Evolutionary conservation across 805 yeast genomes (phyloP).

Genomic region (Wickerhamomyces kurtzmanii): DNA sequence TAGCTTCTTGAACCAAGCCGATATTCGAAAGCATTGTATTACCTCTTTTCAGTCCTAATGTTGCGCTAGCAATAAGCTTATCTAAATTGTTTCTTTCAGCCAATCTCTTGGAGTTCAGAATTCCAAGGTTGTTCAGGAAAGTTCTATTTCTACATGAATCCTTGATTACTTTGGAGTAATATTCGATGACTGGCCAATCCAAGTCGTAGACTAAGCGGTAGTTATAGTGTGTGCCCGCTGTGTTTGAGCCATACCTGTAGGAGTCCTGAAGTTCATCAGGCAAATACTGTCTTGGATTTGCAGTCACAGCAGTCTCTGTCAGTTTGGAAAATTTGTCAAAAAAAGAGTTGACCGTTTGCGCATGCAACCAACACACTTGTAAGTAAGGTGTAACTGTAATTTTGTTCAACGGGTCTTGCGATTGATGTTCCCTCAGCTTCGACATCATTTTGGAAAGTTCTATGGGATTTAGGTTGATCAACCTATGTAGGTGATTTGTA

Average conservation of each 20-base stretch:
- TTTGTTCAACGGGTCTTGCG: not conserved
- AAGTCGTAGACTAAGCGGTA: slow-evolving; percentile 4
- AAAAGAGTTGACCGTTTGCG: too few relatives aligned
- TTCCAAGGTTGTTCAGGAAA: slow-evolving; percentile 10
- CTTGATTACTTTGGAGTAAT: slow-evolving; percentile 5
- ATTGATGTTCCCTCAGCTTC: not conserved
- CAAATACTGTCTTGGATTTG: slow-evolving; percentile 10
- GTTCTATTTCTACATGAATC: slow-evolving; percentile 1
- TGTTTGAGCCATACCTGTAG: slow-evolving; percentile 11
- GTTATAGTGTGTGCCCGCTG: slow-evolving; percentile 10
- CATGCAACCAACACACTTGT: slow-evolving; percentile 10
- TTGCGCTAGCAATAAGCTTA: slow-evolving; percentile 3
- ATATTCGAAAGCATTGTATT: slow-evolving; percentile 12
- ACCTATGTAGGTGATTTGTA: too few relatives aligned
- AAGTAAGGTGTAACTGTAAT: slow-evolving; percentile 11
- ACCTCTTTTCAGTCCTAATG: slow-evolving; percentile 5
- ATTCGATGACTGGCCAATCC: slow-evolving; percentile 2
- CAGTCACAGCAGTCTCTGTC: slow-evolving; percentile 10
- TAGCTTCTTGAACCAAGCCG: slow-evolving; percentile 4
- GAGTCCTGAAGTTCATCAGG: slow-evolving; percentile 4
- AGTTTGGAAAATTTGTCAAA: slow-evolving; percentile 3
- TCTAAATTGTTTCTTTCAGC: slow-evolving; percentile 7
- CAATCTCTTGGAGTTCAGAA: slow-evolving; percentile 6
- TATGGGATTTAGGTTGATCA: too few relatives aligned
- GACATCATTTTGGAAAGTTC: slow-evolving; percentile 1